Conservation (phyloP, 2,329 filamentous ascomycete genomes). For the Dendryphion nanum region DNA sequence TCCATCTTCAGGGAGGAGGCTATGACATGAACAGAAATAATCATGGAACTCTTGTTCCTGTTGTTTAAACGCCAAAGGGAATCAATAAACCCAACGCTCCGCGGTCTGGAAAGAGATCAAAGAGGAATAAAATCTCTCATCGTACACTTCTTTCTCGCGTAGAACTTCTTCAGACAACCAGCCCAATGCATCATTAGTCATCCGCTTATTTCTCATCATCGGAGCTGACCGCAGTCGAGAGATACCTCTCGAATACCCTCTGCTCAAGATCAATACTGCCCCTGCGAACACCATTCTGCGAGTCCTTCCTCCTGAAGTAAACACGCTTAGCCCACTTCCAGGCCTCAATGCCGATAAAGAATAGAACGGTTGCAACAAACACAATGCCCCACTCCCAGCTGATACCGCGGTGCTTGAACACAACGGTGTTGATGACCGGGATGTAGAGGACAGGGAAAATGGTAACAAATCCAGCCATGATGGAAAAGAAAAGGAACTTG, state of each 20-base stretch:
- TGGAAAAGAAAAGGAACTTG: conserved; percentile 57
- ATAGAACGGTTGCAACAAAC: conserved; percentile 59
- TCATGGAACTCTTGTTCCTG: no score
- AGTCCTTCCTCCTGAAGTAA: conserved; percentile 28
- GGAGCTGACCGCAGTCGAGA: conserved; percentile 7
- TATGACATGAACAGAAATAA: no score
- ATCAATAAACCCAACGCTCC: no score
- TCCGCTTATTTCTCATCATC: conserved; percentile 14
- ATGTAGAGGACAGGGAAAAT: conserved; percentile 59
- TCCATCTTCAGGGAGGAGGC: no score
- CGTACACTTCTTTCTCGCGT: no score
- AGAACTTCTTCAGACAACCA: no score
- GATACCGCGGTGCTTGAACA: conserved; percentile 67
- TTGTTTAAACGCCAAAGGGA: no score
- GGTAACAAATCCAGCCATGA: conserved; percentile 45
- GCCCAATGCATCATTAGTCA: no score
- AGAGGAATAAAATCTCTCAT: no score
- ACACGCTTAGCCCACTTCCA: conserved; percentile 68
- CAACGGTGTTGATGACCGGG: conserved; percentile 62
- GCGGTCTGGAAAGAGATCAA: no score
- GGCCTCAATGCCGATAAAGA: conserved; percentile 62
- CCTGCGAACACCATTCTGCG: conserved; percentile 10
- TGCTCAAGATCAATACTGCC: conserved; percentile 10
- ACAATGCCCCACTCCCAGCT: conserved; percentile 70
- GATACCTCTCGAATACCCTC: conserved; percentile 12